phyloP scores from a whole-genome alignment of 2,329 filamentous ascomycete genomes.

The Aspergillus uvarum region DNA sequence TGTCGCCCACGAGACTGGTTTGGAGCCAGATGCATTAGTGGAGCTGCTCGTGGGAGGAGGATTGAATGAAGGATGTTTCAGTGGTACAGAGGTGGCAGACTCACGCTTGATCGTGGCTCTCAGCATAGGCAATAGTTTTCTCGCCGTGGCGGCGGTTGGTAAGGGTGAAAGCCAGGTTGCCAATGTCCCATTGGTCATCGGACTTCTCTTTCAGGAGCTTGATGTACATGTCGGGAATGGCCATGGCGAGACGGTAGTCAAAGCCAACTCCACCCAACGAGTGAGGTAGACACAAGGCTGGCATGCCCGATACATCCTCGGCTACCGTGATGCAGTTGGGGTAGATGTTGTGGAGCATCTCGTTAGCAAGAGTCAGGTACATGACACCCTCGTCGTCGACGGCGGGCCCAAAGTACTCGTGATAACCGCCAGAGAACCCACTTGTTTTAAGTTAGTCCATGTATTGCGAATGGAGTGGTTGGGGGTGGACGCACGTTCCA shows the following conservation, averaged over 20 bases:
- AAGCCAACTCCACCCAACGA: conserved; percentile 90
- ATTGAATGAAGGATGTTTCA: not conserved
- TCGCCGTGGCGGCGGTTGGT: conserved; percentile 93
- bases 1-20: conserved; percentile 84
- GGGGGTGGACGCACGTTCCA: conserved; percentile 69
- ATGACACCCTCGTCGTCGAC: conserved; percentile 93
- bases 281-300: conserved; percentile 84
- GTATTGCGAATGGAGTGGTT: not conserved
- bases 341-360: conserved; percentile 89
- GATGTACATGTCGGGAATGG: conserved; percentile 98
- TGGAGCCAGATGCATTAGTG: not conserved
- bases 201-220: conserved; percentile 93
- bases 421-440: conserved; percentile 95
- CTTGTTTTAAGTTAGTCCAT: conserved; percentile 44
- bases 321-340: conserved; percentile 87
- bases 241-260: conserved; percentile 97
- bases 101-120: conserved; percentile 97
- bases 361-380: conserved; percentile 94
- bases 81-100: conserved; percentile 39
- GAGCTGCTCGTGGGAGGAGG: not conserved
- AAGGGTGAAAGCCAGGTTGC: conserved; percentile 77
- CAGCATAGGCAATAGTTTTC: conserved; percentile 96
- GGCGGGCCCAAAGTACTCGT: conserved; percentile 88
- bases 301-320: conserved; percentile 98
- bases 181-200: conserved; percentile 90